Evolutionary conservation across 2,329 filamentous ascomycete genomes (phyloP), one percentile per base, ranked within the genome.

Genomic region (Diaporthe sp.): DNA sequence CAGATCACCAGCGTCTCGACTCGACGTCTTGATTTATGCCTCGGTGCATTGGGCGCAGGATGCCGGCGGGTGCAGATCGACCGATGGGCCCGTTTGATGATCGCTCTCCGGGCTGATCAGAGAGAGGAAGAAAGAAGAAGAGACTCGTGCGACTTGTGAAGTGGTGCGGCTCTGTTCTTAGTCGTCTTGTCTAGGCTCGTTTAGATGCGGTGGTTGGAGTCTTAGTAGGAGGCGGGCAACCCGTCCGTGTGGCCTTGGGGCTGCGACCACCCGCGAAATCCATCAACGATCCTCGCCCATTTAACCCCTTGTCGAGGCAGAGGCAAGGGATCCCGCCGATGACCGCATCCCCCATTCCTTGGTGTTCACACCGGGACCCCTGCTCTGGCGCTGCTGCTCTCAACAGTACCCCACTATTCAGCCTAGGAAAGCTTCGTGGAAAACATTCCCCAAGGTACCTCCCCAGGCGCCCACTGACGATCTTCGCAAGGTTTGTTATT

Each of bases 331-430:
- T 68, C 47, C 65, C 34, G 47, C 65, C 60, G 57, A 72, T 72
- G 71, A 73, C 58, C 71, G 47, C 71, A 73, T 72, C 51, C 53
- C 71, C 31, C 25, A 63, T 53, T 73, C 71, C 71, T 73, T 73
- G 71, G 58, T 65, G 71, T 73, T 73, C 58, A 55, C 31, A 34
- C 57, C 42, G 53, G 51, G 22, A 57, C 53, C 51, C 39, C 51
- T 72, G 55, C 31, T 49, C 71, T 63, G 25, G 25, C n/a, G 25
- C 58, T 34, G 57, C 57, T 28, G 44, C 55, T 72, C 44, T 49
- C 7, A 17, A 47, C 39, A 47, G 2, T 55, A 73, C 71, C 71
- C 71, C 71, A 63, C 71, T 65, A 73, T 65, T 65, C 58, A 55
- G 71, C 71, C 71, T 65, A 37, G 47, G n/a, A 61, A 55, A 73